Base-by-base conservation (phyloP, 2,329 filamentous ascomycete genomes). In the Sclerotinia glacialis region DNA sequence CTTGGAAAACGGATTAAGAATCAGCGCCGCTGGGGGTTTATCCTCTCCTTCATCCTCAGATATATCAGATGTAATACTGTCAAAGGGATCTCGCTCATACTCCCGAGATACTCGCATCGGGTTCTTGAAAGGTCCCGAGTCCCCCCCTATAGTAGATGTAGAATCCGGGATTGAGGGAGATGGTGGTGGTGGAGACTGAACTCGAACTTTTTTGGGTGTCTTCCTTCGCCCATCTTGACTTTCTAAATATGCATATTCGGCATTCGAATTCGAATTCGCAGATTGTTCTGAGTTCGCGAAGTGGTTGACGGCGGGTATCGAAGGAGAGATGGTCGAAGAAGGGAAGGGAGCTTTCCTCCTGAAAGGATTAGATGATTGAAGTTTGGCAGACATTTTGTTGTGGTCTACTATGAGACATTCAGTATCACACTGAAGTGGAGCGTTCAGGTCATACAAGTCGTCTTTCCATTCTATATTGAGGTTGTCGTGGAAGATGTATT, bases 101-200 rank as follows among this genome's bases (percentile, higher is more conserved):
- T 70, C 68, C 68, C 68, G 78, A 68, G 70, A 77, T 70, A 68
- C 75, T 66, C 67, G 75, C 65, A 67, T 75, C 68, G 65, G 75
- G 71, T 69, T 68, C 61, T 69, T 70, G 53, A 64, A 65, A 56
- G 66, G 63, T 56, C 62, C 69, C 47, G 68, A 52, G 69, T 46
- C 52, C 72, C 73, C 71, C 47, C 68, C 71, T 65, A 74, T 67
- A 11, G 72, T 75, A 3, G 77, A 77, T 74, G 78, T 76, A 72
- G 83, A 84, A 70, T 85, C 83, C 71, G 84, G 83, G 16, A 83
- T 83, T 3, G 72, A 72, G 7, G 75, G 75, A 37, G 74, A 76
- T n/a, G 83, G 82, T 3, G 86, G 85, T 67, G 85, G 86, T 62
- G 86, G 86, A 52, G 86, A 88, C 74, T 88, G 82, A 11, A 89